phyloP scores from a whole-genome alignment of 495 filamentous ascomycete genomes.

The Penicillium roqueforti region DNA sequence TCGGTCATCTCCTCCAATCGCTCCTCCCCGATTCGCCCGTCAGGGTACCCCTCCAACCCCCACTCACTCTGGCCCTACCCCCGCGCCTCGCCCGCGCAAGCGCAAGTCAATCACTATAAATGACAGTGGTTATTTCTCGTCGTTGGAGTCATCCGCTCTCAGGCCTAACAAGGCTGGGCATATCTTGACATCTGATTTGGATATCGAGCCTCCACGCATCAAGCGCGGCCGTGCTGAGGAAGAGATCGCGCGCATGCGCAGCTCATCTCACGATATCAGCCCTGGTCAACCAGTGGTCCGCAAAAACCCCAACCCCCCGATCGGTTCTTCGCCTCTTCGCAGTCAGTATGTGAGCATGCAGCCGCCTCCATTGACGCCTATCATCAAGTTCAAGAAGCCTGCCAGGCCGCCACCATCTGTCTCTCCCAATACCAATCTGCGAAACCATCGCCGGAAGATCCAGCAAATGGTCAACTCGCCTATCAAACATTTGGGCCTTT shows the following conservation, averaged over 20 bases:
- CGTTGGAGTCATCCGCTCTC: conserved; percentile 88
- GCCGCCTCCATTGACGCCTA: conserved; percentile 79
- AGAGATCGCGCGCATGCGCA: conserved; percentile 90
- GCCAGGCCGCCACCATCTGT: conserved; percentile 78
- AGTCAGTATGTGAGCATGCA: conserved; percentile 54
- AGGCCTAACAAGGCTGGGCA: conserved; percentile 59
- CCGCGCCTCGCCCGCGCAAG: conserved; percentile 57
- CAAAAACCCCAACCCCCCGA: conserved; percentile 37
- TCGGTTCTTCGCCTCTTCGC: conserved; percentile 61
- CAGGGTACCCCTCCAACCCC: conserved; percentile 74
- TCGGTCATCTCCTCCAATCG: conserved; percentile 86
- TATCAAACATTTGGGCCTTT: conserved; percentile 63
- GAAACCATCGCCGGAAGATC: conserved; percentile 82
- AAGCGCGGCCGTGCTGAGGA: conserved; percentile 91
- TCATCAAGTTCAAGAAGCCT: conserved; percentile 79
- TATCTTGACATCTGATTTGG: conserved; percentile 65
- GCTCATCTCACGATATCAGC: conserved; percentile 83
- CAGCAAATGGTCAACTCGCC: conserved; percentile 87
- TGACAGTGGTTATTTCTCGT: conserved; percentile 97
- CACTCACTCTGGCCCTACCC: conserved; percentile 51
- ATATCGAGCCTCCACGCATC: conserved; percentile 67
- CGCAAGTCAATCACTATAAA: conserved; percentile 75
- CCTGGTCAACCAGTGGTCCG: conserved; percentile 59
- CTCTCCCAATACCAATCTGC: conserved; percentile 92
- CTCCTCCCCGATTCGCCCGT: conserved; percentile 55